phyloP scores from a whole-genome alignment of 768 basidiomycete species.

The Holtermanniella nyarrowii region DNA sequence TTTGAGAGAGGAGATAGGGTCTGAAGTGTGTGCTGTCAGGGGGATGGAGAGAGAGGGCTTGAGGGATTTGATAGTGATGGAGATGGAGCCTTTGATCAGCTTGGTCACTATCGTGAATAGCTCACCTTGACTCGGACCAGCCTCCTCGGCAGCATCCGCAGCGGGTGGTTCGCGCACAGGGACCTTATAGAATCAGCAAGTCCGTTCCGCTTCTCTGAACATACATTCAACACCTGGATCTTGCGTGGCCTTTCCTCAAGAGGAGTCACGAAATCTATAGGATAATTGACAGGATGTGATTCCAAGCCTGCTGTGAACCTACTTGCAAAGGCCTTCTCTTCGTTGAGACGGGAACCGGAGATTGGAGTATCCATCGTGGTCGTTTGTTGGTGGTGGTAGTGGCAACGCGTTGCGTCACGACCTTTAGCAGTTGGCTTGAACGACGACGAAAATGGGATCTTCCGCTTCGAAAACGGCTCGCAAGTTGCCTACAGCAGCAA shows the following conservation, averaged over 20 bases:
- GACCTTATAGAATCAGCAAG: not conserved
- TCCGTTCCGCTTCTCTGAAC: not conserved
- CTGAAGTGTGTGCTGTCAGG: slow-evolving; percentile 59
- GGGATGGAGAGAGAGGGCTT: slow-evolving; percentile 73
- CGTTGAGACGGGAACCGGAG: slow-evolving; percentile 22
- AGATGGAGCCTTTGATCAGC: slow-evolving; percentile 45
- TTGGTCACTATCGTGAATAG: not conserved
- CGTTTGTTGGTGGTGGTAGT: not conserved
- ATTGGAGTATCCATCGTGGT: slow-evolving; percentile 28
- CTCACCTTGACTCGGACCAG: slow-evolving; percentile 16
- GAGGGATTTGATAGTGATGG: slow-evolving; percentile 76
- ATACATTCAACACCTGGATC: slow-evolving; percentile 18
- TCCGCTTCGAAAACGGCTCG: slow-evolving; percentile 30
- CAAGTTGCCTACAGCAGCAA: slow-evolving; percentile 28
- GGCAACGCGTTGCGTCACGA: no score
- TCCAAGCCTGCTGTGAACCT: slow-evolving; percentile 37
- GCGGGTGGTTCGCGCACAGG: not conserved
- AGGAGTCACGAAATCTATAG: slow-evolving; percentile 33
- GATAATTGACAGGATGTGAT: slow-evolving; percentile 33
- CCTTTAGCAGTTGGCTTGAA: not conserved
- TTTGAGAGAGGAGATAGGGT: slow-evolving; percentile 74
- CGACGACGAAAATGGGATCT: slow-evolving; percentile 23
- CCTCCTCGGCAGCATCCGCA: slow-evolving; percentile 2
- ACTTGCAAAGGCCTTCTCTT: slow-evolving; percentile 39
- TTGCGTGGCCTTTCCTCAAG: slow-evolving; percentile 36